phyloP scores from a whole-genome alignment of 78 protist genomes.

The Dictyostelium intermedium region DNA sequence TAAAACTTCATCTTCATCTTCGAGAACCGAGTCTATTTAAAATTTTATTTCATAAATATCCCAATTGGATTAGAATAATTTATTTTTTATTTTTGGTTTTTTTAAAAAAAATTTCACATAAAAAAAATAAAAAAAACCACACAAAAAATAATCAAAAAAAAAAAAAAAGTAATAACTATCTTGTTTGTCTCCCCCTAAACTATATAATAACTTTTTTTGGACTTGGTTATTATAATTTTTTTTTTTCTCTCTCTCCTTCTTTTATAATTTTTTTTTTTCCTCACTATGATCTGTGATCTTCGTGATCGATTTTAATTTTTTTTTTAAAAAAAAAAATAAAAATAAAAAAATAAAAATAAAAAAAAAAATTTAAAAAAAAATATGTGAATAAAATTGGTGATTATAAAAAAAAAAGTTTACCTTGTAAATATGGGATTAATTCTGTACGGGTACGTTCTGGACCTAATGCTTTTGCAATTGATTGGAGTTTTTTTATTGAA shows the following conservation, averaged over 20 bases:
- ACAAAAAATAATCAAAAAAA: background rate
- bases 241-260: no score
- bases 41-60: background rate
- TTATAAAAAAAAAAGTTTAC: conserved; percentile 44
- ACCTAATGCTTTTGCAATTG: conserved; percentile 97
- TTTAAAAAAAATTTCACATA: background rate
- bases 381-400: no score
- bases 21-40: conserved; percentile 84
- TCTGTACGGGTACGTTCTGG: conserved; percentile 96
- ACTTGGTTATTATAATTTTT: no score
- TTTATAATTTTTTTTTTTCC: background rate
- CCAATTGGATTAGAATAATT: background rate
- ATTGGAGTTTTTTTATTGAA: conserved; percentile 89
- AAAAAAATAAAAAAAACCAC: background rate
- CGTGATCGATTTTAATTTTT: background rate
- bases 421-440: conserved; percentile 95
- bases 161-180: background rate
- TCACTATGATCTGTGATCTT: background rate
- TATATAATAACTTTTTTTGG: no score
- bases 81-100: background rate
- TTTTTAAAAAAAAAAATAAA: background rate
- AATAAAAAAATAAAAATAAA: background rate
- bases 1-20: conserved; percentile 97
- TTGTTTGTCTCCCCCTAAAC: background rate
- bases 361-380: no score